Conservation (phyloP, 305 asterid genomes). For the Fraxinus nigra region DNA sequence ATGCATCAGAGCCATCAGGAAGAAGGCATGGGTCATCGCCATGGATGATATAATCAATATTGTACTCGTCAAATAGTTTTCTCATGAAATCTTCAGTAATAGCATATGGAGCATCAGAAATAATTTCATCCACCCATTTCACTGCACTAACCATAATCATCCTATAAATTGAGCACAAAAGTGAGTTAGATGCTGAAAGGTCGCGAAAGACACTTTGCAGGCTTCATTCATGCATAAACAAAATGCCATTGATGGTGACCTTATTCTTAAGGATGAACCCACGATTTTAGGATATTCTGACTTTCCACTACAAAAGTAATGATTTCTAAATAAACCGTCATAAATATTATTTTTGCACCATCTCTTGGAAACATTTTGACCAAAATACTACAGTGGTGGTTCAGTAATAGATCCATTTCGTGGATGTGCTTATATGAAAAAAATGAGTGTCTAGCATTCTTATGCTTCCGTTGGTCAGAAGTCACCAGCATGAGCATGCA, state of each 20-base stretch:
- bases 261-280: neutral
- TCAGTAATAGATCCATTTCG: neutral
- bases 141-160: constrained; percentile 81
- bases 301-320: neutral
- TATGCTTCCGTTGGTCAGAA: neutral
- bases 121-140: constrained; percentile 91
- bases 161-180: constrained; percentile 27
- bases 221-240: neutral
- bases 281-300: neutral
- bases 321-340: neutral
- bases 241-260: neutral
- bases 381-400: neutral
- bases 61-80: constrained; percentile 82
- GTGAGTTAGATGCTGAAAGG: constrained; percentile 4
- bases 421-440: neutral
- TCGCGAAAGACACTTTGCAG: neutral
- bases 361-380: neutral
- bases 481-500: neutral
- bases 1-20: constrained; percentile 94
- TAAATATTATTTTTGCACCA: neutral
- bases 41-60: constrained; percentile 88
- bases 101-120: constrained; percentile 81
- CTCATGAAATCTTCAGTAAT: constrained; percentile 95
- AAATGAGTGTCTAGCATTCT: neutral
- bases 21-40: constrained; percentile 94